Percentiles rank a stretch among this genome's conserved stretches.
These are phyloP conservation scores for Lindgomyces ingoldianus DNA, from an alignment of 495 filamentous ascomycete genomes.

Conservation along the genomic window DNA sequence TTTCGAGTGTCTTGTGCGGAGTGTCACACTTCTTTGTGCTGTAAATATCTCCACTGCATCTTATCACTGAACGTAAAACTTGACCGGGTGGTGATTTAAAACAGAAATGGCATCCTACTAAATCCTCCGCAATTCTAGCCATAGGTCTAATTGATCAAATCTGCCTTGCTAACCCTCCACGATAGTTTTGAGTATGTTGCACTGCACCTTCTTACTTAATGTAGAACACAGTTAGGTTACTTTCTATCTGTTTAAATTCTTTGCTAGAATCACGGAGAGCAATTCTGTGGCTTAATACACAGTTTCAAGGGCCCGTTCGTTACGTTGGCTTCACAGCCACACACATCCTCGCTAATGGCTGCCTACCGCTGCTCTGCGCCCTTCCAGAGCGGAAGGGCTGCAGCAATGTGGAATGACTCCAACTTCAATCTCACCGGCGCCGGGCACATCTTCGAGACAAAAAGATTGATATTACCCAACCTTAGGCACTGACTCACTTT, in stretches of 20 bases:
- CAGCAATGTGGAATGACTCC: slow-evolving; percentile 1
- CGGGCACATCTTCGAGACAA: background rate
- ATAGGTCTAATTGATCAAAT: no score
- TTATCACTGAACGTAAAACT: background rate
- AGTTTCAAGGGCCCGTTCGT: no score
- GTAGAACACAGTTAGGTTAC: no score
- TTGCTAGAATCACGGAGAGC: no score
- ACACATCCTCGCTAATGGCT: background rate
- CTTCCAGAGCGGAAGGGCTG: background rate
- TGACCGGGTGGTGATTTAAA: background rate
- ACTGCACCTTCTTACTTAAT: no score
- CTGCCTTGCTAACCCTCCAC: no score
- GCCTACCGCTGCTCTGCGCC: background rate
- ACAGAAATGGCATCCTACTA: no score
- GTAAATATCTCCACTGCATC: background rate
- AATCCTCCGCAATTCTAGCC: no score
- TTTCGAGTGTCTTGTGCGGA: background rate
- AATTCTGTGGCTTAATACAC: no score
- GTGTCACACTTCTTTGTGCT: no score
- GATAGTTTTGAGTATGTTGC: no score
- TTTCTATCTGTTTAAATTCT: no score
- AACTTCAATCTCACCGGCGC: background rate
- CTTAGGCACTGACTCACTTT: slow-evolving; percentile 17
- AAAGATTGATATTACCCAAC: background rate
- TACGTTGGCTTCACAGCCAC: background rate